These are phyloP conservation scores for Colletotrichum euphorbiae DNA, from an alignment of 2,329 filamentous ascomycete species.

Conservation along the genomic window DNA sequence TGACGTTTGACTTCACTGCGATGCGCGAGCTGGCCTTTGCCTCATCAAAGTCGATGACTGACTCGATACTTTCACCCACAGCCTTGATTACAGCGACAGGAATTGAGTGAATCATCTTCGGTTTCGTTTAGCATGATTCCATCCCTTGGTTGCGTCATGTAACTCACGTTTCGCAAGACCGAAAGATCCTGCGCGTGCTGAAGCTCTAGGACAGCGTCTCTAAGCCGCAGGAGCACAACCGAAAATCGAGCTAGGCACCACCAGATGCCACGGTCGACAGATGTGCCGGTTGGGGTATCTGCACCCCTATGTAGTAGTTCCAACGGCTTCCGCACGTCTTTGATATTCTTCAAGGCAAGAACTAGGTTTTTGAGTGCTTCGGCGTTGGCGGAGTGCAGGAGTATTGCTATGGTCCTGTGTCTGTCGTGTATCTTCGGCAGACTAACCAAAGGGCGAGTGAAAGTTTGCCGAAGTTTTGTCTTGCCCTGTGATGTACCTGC, in stretches of 20 bases:
- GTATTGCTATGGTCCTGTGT: slow-evolving; percentile 74
- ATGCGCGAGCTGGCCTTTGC: slow-evolving; percentile 78
- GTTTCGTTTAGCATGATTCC: slow-evolving; percentile 17
- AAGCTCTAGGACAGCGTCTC: slow-evolving; percentile 71
- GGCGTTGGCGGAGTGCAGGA: slow-evolving; percentile 76
- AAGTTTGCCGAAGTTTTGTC: slow-evolving; percentile 77
- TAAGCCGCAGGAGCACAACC: slow-evolving; percentile 74
- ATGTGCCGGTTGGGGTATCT: slow-evolving; percentile 62
- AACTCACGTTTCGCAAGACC: slow-evolving; percentile 64
- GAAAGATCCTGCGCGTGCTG: slow-evolving; percentile 62
- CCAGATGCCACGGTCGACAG: slow-evolving; percentile 78
- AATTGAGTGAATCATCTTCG: slow-evolving; percentile 69
- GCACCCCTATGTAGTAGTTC: slow-evolving; percentile 81
- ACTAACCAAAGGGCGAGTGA: slow-evolving; percentile 82
- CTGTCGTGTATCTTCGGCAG: slow-evolving; percentile 76
- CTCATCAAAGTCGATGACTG: slow-evolving; percentile 83
- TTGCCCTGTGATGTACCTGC: slow-evolving; percentile 85
- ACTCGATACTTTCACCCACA: slow-evolving; percentile 77
- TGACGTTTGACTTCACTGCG: slow-evolving; percentile 78
- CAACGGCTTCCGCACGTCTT: slow-evolving; percentile 78
- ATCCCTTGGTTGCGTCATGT: background rate
- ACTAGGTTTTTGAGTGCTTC: slow-evolving; percentile 65
- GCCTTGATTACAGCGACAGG: slow-evolving; percentile 69
- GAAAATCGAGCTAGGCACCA: slow-evolving; percentile 77
- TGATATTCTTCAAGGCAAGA: slow-evolving; percentile 75